Base-by-base conservation (phyloP, 805 yeast genomes). In the Debaryomyces prosopidis region DNA sequence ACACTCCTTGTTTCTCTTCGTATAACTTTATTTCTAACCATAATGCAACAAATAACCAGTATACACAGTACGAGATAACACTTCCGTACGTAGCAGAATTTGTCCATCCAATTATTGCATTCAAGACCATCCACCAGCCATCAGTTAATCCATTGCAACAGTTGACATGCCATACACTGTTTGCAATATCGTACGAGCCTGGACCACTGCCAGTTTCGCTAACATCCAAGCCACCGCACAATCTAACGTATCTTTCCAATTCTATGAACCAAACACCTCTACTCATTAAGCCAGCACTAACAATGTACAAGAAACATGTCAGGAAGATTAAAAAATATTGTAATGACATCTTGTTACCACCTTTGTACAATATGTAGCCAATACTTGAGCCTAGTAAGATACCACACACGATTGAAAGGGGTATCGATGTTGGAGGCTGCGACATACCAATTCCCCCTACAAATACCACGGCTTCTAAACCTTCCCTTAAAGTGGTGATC, bases 81-180 rank as follows among this genome's bases (percentile, higher is more conserved):
- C 96, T 87, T 3, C 95, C 96, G 59, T 85, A 88, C 0, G 97
- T 90, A 2, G 96, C 97, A 51, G 91, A 81, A 62, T 90, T 90
- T 11, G 94, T 89, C 97, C 97, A 90, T 1, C 97, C 97, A 41
- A 90, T 76, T 4, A 90, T 72, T 1, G 96, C 97, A 30, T 91
- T 89, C 56, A 87, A 75, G 30, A 90, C 71, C 96, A 89, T 89
- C 96, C 96, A 90, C 27, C 84, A 81, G 3, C 96, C 96, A 58
- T 90, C 97, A n/a, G 79, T 86, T 53, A 87, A 85, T 18, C 96
- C 95, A 62, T 89, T 89, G 68, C 97, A 90, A 64, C 96, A 89
- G 66, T 90, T 89, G 19, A 90, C 96, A 62, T 90, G 97, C 97
- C 97, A 90, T 2, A 90, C 83, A 5, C 94, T 82, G 39, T 75